Percentiles rank a stretch among this genome's conserved stretches.
These are phyloP conservation scores for Tulasnella sp. DNA, from an alignment of 768 basidiomycete species.

Conservation along the genomic window DNA sequence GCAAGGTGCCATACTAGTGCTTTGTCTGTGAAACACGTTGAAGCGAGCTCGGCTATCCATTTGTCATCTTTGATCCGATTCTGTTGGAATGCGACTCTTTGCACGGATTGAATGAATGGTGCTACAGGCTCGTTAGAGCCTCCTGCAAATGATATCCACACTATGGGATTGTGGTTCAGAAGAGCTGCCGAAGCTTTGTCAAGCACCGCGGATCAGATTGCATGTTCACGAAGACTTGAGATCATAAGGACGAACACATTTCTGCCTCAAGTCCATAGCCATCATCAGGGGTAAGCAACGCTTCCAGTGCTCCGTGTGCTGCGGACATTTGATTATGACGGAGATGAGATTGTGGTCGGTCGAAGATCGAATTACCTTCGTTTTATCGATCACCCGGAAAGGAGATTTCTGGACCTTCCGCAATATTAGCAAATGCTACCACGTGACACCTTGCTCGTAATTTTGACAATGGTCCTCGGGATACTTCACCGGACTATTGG, in stretches of 20 bases:
- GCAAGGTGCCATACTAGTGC: background rate
- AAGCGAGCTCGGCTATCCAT: conserved; percentile 2
- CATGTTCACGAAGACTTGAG: background rate
- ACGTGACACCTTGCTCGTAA: background rate
- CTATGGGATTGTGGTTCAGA: background rate
- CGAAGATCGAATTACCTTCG: background rate
- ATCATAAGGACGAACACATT: background rate
- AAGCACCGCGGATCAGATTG: background rate
- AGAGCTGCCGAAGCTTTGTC: background rate
- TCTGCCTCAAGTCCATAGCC: background rate
- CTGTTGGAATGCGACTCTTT: background rate
- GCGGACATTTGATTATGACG: background rate
- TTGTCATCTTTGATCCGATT: background rate
- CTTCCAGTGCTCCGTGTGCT: background rate
- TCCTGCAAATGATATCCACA: background rate
- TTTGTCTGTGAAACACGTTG: background rate
- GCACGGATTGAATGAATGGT: background rate
- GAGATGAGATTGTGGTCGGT: background rate
- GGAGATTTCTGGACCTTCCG: background rate
- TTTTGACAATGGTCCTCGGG: no score
- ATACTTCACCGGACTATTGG: background rate
- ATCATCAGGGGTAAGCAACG: background rate
- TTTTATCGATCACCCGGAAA: no score
- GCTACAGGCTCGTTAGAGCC: background rate
- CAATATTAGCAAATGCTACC: background rate